phyloP scores from a whole-genome alignment of 2,329 filamentous ascomycete genomes.

The Aureobasidium sp. region DNA sequence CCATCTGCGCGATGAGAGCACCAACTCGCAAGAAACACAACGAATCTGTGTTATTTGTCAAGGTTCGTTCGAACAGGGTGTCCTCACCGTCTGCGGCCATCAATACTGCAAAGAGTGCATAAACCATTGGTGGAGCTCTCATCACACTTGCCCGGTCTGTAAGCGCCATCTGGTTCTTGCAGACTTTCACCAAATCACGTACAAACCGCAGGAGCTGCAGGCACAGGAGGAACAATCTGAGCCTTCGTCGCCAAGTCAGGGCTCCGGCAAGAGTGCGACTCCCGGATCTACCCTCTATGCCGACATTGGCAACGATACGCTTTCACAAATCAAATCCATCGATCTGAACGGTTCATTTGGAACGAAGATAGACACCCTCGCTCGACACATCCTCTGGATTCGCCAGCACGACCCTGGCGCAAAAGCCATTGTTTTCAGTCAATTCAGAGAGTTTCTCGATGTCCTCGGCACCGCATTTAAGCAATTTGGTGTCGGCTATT shows the following conservation, averaged over 20 bases:
- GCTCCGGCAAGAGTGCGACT: constrained; percentile 14
- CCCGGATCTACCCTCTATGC: constrained; percentile 58
- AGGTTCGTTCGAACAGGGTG: constrained; percentile 63
- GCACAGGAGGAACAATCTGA: constrained; percentile 49
- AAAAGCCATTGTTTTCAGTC: constrained; percentile 91
- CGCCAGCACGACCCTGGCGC: constrained; percentile 74
- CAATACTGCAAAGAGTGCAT: constrained; percentile 80
- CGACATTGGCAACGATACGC: constrained; percentile 59
- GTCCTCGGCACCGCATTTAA: constrained; percentile 63
- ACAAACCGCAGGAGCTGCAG: constrained; percentile 66
- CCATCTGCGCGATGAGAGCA: constrained; percentile 54
- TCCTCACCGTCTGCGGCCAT: constrained; percentile 81
- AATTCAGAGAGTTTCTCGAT: constrained; percentile 72
- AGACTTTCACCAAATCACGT: constrained; percentile 75
- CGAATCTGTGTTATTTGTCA: constrained; percentile 83
- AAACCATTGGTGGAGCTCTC: constrained; percentile 62
- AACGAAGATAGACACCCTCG: constrained; percentile 73
- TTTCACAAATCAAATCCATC: constrained; percentile 74
- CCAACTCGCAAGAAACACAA: constrained; percentile 46
- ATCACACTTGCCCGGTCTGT: constrained; percentile 76
- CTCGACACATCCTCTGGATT: constrained; percentile 75
- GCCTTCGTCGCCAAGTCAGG: constrained; percentile 23
- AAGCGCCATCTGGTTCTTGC: constrained; percentile 56
- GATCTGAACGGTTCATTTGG: constrained; percentile 68
- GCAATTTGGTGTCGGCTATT: constrained; percentile 63